Percentiles rank a stretch among this genome's conserved stretches.
phyloP scores from a whole-genome alignment of 75 land plant species.

The Pinus albicaulis region DNA sequence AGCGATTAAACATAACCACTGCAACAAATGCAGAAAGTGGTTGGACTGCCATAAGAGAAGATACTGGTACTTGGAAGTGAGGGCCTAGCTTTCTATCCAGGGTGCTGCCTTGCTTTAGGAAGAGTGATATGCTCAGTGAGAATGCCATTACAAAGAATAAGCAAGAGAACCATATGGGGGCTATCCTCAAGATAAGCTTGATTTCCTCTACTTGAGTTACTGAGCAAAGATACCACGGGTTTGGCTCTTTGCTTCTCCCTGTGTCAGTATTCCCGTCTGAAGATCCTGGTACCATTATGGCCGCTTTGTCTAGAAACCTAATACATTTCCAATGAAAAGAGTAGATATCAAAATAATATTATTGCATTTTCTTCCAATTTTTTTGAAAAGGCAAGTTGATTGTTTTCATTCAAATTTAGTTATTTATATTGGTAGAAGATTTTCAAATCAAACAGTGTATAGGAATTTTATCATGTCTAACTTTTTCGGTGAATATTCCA shows the following conservation, averaged over 20 bases:
- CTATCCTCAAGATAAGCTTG: slow-evolving; percentile 26
- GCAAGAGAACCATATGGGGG: slow-evolving; percentile 38
- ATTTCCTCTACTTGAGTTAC: slow-evolving; percentile 31
- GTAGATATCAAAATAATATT: neutral
- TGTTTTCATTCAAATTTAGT: too few species aligned
- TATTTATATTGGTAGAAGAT: too few species aligned
- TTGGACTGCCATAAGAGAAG: slow-evolving; percentile 23
- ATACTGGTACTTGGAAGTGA: slow-evolving; percentile 19
- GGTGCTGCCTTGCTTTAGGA: slow-evolving; percentile 33
- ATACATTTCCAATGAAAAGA: neutral
- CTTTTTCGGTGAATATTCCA: too few species aligned
- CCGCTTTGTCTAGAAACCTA: slow-evolving; percentile 40
- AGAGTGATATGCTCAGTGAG: slow-evolving; percentile 37
- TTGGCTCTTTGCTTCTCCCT: neutral
- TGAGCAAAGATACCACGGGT: neutral
- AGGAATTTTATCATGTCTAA: too few species aligned
- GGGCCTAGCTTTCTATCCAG: slow-evolving; percentile 23
- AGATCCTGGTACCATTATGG: slow-evolving; percentile 7
- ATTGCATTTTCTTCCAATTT: neutral
- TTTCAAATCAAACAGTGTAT: too few species aligned
- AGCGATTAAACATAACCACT: slow-evolving; percentile 25
- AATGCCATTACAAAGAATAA: slow-evolving; percentile 26
- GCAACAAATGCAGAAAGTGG: slow-evolving; percentile 10
- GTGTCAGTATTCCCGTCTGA: neutral
- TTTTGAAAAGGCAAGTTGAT: too few species aligned